phyloP scores from a whole-genome alignment of 2,329 filamentous ascomycete genomes.

The Fusarium azukiicola region DNA sequence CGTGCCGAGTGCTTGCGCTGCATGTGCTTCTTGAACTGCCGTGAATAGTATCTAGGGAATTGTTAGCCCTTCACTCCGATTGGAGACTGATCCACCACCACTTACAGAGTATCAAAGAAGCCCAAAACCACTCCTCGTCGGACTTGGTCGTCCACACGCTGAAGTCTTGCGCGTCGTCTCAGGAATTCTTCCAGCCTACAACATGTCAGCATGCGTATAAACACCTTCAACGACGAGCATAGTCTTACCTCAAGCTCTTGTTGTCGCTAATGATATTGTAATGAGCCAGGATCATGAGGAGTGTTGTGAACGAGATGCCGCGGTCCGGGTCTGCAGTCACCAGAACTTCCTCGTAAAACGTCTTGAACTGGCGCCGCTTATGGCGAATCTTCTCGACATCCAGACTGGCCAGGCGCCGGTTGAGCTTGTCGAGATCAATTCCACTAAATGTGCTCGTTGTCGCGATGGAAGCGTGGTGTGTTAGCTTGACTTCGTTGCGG shows the following conservation, averaged over 20 bases:
- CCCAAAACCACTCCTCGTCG: slow-evolving; percentile 93
- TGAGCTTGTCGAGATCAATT: slow-evolving; percentile 88
- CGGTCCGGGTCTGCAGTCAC: slow-evolving; percentile 94
- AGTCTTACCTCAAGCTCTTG: slow-evolving; percentile 89
- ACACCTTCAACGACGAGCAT: no score
- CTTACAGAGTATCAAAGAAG: slow-evolving; percentile 95
- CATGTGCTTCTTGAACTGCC: slow-evolving; percentile 88
- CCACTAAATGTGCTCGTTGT: slow-evolving; percentile 75
- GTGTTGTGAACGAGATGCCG: slow-evolving; percentile 94
- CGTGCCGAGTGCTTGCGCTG: slow-evolving; percentile 87
- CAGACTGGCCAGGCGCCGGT: slow-evolving; percentile 85
- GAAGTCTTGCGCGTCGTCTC: slow-evolving; percentile 92
- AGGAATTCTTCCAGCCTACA: slow-evolving; percentile 94
- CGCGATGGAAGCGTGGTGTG: slow-evolving; percentile 76
- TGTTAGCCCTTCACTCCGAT: slow-evolving; percentile 25
- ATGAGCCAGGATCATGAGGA: slow-evolving; percentile 97
- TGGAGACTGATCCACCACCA: slow-evolving; percentile 30
- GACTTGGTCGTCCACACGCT: slow-evolving; percentile 97
- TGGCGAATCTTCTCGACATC: slow-evolving; percentile 88
- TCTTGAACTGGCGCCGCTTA: slow-evolving; percentile 89
- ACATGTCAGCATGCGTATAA: slow-evolving; percentile 53
- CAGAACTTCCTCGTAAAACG: slow-evolving; percentile 98
- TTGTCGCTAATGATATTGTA: slow-evolving; percentile 99
- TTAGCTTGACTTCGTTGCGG: slow-evolving; percentile 75
- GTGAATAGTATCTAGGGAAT: slow-evolving; percentile 85